Conservation (phyloP, 2,329 filamentous ascomycete species). For the Chaetomiaceae sp. region DNA sequence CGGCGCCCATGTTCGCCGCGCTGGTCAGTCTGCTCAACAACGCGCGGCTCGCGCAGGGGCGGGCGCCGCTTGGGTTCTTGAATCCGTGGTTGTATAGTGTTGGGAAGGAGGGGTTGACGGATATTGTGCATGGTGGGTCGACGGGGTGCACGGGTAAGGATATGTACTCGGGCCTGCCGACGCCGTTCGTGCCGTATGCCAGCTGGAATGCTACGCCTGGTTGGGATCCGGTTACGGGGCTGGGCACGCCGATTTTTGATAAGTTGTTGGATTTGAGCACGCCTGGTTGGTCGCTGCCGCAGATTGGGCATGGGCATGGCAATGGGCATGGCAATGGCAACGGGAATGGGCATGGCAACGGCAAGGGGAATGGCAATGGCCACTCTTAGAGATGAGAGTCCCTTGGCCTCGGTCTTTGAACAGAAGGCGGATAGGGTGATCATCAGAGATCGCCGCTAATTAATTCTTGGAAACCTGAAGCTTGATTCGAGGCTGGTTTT, state of each 20-base stretch:
- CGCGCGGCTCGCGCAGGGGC: slow-evolving; percentile 33
- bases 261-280: slow-evolving; percentile 15
- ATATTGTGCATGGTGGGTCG: slow-evolving; percentile 22
- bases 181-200: slow-evolving; percentile 13
- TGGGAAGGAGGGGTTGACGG: background rate
- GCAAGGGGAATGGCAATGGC: no score
- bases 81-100: slow-evolving; percentile 36
- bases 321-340: background rate
- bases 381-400: no score
- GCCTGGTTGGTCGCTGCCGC: background rate
- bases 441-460: no score
- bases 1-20: slow-evolving; percentile 37
- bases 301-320: background rate
- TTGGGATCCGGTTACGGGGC: slow-evolving; percentile 31
- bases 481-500: no score
- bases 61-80: slow-evolving; percentile 38
- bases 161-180: slow-evolving; percentile 9
- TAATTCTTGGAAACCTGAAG: no score
- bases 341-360: no score
- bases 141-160: slow-evolving; percentile 9
- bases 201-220: slow-evolving; percentile 30
- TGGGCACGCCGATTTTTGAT: slow-evolving; percentile 27
- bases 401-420: no score
- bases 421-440: no score
- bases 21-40: slow-evolving; percentile 41